Base-by-base conservation (phyloP, 2,329 filamentous ascomycete genomes). In the Geosmithia flava region DNA sequence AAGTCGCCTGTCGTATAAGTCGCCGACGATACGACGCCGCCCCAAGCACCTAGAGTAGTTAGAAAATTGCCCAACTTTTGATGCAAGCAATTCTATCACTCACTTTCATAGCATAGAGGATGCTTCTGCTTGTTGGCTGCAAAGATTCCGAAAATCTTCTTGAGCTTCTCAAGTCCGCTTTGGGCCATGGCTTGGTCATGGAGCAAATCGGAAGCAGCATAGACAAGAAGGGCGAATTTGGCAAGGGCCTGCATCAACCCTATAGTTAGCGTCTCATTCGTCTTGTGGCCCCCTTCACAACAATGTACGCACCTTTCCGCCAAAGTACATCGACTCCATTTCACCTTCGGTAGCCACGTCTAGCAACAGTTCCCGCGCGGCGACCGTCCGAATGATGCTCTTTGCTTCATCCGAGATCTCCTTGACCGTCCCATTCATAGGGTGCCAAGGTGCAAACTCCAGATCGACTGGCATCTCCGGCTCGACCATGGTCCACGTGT, bases 241-340 rank as follows among this genome's bases (percentile, higher is more conserved):
- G 81, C 83, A 17, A 93, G 67, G 1, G 80, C 78, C 78, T 81
- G 42, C 49, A 46, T 6, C 3, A 5, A 7, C 4, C 23, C 8
- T 4, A 13, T 44, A 13, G 11, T 37, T 37, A 37, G 33, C 33
- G 13, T 37, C 10, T 6, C 5, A 37, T 39, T 5, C 11, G n/a
- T 45, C 30, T 37, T 15, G 44, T 45, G 15, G 13, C 2, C 5
- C n/a, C 27, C n/a, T 20, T 20, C n/a, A 7, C 33, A 20, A n/a
- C 3, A 20, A 16, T 23, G 44, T 13, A 51, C 63, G 54, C 51
- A 76, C 84, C 71, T 91, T 97, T 55, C 93, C 93, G 55, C 85
- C 86, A 63, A 84, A 96, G 65, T 97, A 97, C 80, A 95, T 90
- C 39, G 88, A 95, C 60, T 91, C 78, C 37, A 87, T 69, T 53